A percentile compares a stretch with the other conserved stretches of the same genome.
phyloP scores from a whole-genome alignment of 2,329 filamentous ascomycete species.

The Aureobasidium sp. region DNA sequence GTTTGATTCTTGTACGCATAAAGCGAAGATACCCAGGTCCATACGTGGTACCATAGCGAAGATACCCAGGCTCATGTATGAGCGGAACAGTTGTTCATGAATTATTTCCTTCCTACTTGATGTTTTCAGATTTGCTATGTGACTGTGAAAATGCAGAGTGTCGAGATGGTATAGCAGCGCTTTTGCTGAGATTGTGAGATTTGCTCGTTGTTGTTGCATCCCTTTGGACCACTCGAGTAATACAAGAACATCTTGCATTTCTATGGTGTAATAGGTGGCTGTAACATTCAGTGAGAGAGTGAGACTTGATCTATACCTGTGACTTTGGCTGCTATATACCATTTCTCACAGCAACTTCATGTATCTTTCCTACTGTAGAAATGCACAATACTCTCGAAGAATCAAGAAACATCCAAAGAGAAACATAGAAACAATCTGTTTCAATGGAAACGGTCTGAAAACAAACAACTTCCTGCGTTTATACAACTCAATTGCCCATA shows the following conservation, averaged over 20 bases:
- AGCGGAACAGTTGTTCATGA: neutral
- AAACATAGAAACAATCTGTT: neutral
- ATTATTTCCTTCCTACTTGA: too few relatives aligned
- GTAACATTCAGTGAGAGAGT: neutral
- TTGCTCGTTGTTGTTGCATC: neutral
- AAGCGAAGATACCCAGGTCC: conserved; percentile 9
- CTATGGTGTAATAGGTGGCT: neutral
- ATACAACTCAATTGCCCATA: neutral
- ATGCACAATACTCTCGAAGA: neutral
- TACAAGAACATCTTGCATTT: neutral
- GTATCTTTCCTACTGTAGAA: neutral
- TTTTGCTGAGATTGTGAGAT: neutral
- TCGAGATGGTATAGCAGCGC: too few relatives aligned
- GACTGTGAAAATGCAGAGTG: neutral
- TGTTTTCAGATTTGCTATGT: neutral
- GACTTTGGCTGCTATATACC: neutral
- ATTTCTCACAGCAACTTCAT: neutral
- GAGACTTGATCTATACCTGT: neutral
- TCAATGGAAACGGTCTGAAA: neutral
- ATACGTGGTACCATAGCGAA: too few relatives aligned
- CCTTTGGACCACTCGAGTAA: neutral
- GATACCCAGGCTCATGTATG: neutral
- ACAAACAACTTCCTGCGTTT: neutral
- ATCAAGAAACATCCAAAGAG: neutral
- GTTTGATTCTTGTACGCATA: too few relatives aligned